Conservation (phyloP, 2,329 filamentous ascomycete genomes). For the Fusarium lyarnte region DNA sequence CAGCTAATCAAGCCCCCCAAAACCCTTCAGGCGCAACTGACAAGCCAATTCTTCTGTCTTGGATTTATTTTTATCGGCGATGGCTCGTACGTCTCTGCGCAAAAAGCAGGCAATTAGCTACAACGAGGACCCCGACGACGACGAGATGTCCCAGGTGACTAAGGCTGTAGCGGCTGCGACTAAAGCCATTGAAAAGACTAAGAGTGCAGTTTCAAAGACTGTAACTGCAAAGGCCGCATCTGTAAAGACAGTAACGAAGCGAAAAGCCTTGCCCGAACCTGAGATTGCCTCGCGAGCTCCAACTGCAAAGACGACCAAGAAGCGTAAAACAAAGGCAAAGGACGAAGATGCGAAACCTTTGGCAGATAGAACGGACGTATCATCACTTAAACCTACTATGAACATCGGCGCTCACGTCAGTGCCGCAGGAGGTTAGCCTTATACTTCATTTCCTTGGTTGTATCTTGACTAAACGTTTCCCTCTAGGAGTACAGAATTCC, state of each 20-base stretch:
- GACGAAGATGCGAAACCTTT: slow-evolving; percentile 67
- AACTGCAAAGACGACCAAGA: slow-evolving; percentile 51
- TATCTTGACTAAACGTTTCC: slow-evolving; percentile 4
- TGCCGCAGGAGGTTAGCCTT: slow-evolving; percentile 79
- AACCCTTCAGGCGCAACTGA: not conserved
- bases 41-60: not conserved
- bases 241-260: slow-evolving; percentile 43
- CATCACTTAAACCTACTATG: slow-evolving; percentile 74
- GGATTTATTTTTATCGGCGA: slow-evolving; percentile 18
- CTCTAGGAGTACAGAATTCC: slow-evolving; percentile 84
- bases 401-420: slow-evolving; percentile 94
- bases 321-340: slow-evolving; percentile 53
- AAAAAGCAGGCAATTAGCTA: slow-evolving; percentile 47
- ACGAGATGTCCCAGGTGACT: slow-evolving; percentile 24
- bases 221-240: slow-evolving; percentile 35
- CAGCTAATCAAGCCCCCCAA: not conserved
- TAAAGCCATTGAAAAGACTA: slow-evolving; percentile 44
- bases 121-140: slow-evolving; percentile 42
- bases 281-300: slow-evolving; percentile 29
- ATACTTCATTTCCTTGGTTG: not conserved
- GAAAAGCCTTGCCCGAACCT: slow-evolving; percentile 45
- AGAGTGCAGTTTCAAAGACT: slow-evolving; percentile 35
- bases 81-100: slow-evolving; percentile 50
- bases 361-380: slow-evolving; percentile 70
- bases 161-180: slow-evolving; percentile 32